Evolutionary conservation across 1,284 basidiomycete genomes (phyloP).

Genomic region (Leccinum ponderosum): DNA sequence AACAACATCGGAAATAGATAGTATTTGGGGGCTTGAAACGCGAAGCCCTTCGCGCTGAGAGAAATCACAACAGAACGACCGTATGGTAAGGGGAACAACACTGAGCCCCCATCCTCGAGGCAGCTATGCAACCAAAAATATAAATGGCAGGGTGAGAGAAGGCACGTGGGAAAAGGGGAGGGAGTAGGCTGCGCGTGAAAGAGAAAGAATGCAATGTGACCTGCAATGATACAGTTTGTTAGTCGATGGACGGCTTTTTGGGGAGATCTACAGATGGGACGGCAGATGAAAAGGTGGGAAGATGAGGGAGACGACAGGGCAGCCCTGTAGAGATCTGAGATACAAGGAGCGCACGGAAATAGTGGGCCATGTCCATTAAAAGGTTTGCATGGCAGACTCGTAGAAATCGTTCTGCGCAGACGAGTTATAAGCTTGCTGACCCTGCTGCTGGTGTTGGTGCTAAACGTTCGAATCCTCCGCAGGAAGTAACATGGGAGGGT

Average conservation of each 20-base stretch:
- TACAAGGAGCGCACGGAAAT: too few species aligned
- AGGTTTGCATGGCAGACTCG: conserved; percentile 23
- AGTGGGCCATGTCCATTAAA: too few species aligned
- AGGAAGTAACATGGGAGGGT: conserved; percentile 55
- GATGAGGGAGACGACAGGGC: too few species aligned
- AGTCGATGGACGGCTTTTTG: too few species aligned
- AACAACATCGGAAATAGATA: conserved; percentile 16
- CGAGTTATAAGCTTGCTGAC: conserved; percentile 20
- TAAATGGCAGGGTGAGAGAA: conserved; percentile 27
- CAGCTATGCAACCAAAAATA: conserved; percentile 31
- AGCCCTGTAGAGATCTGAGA: too few species aligned
- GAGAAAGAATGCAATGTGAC: conserved; percentile 1
- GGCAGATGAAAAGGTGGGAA: too few species aligned
- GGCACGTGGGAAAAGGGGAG: neutral
- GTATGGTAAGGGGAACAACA: neutral
- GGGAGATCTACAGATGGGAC: too few species aligned
- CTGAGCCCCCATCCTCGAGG: conserved; percentile 6
- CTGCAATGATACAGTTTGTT: too few species aligned
- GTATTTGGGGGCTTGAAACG: conserved; percentile 32
- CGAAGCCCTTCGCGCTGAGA: neutral
- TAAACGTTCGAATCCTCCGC: conserved; percentile 36
- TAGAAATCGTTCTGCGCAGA: conserved; percentile 28
- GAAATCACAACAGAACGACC: neutral
- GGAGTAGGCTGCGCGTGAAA: conserved; percentile 2
- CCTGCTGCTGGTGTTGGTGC: conserved; percentile 36